Evolutionary conservation across 345 rosid species (phyloP).

Genomic region (Chamaenerion angustifolium): DNA sequence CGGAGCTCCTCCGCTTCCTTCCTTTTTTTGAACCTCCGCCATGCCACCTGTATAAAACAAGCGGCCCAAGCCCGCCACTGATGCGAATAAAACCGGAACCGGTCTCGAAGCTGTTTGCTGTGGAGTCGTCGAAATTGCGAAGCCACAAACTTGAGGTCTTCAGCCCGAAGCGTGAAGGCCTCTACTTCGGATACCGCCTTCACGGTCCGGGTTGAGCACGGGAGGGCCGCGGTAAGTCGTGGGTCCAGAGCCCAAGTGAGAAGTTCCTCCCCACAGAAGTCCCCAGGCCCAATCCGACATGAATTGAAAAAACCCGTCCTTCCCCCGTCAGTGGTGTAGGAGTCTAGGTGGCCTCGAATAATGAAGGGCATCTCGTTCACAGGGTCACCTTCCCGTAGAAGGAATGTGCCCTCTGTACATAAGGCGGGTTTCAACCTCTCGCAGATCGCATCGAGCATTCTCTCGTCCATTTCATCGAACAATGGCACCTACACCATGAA

Average conservation of each 20-base stretch:
- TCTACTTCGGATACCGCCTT: constrained; percentile 74
- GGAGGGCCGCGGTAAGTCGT: constrained; percentile 44
- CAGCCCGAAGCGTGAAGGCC: constrained; percentile 69
- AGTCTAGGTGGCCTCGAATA: constrained; percentile 73
- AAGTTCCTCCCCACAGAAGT: constrained; percentile 83
- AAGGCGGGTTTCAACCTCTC: constrained; percentile 76
- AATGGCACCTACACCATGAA: constrained; percentile 43
- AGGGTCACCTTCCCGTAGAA: constrained; percentile 84
- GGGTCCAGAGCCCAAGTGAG: constrained; percentile 87
- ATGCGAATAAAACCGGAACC: constrained; percentile 73
- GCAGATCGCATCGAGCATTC: constrained; percentile 81
- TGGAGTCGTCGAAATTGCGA: constrained; percentile 68
- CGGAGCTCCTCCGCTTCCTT: constrained; percentile 39
- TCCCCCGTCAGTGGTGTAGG: constrained; percentile 89
- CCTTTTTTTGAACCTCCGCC: constrained; percentile 57
- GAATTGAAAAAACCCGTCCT: constrained; percentile 80
- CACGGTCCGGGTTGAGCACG: constrained; percentile 70
- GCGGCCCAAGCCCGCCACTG: constrained; percentile 95
- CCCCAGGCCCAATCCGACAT: constrained; percentile 65
- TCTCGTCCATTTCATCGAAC: constrained; percentile 90
- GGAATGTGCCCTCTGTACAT: constrained; percentile 57
- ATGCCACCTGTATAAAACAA: constrained; percentile 69
- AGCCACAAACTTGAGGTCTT: constrained; percentile 72
- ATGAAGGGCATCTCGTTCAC: constrained; percentile 87
- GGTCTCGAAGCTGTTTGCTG: constrained; percentile 68